phyloP scores from a whole-genome alignment of 1,139 yeast species.

The Ashbya aceris region DNA sequence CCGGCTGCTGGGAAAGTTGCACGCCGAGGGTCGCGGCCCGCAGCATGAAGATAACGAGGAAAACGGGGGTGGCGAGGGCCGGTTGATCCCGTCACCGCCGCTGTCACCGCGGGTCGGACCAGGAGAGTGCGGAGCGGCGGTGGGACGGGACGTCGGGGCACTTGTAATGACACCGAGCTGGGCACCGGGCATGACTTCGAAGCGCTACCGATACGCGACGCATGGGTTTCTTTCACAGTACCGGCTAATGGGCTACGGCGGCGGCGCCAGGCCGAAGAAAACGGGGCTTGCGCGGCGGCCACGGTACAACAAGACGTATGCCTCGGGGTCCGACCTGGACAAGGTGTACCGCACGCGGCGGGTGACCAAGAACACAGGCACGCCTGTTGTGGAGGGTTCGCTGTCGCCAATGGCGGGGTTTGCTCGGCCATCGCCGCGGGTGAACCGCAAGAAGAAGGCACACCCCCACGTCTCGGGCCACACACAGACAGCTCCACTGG shows the following conservation, averaged over 20 bases:
- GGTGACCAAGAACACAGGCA: slow-evolving; percentile 7
- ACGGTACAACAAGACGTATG: slow-evolving; percentile 8
- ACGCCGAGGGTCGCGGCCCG: slow-evolving; percentile 4
- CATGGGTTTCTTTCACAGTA: slow-evolving; percentile 13
- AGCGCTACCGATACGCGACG: slow-evolving; percentile 9
- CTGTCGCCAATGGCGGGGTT: slow-evolving; percentile 3
- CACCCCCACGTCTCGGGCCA: slow-evolving; percentile 4
- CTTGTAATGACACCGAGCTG: slow-evolving; percentile 8
- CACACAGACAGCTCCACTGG: slow-evolving; percentile 18
- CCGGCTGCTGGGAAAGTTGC: slow-evolving; percentile 9
- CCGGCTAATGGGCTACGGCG: slow-evolving; percentile 7
- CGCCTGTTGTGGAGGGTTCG: slow-evolving; percentile 5
- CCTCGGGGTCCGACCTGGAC: slow-evolving; percentile 13
- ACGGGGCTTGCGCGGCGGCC: slow-evolving; percentile 4
- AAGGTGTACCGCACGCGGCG: slow-evolving; percentile 15
- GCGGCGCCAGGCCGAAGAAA: slow-evolving; percentile 6
- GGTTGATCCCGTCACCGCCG: slow-evolving; percentile 27
- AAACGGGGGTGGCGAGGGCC: slow-evolving; percentile 4
- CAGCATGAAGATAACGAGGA: slow-evolving; percentile 5
- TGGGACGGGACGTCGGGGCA: background rate
- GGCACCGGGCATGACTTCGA: slow-evolving; percentile 6
- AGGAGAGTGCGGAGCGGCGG: slow-evolving; percentile 3
- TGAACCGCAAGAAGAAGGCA: slow-evolving; percentile 12
- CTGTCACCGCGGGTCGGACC: slow-evolving; percentile 20
- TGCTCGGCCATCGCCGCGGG: slow-evolving; percentile 16